Base-by-base conservation (phyloP, 208 protist species). In the Borovskyia barvae region DNA sequence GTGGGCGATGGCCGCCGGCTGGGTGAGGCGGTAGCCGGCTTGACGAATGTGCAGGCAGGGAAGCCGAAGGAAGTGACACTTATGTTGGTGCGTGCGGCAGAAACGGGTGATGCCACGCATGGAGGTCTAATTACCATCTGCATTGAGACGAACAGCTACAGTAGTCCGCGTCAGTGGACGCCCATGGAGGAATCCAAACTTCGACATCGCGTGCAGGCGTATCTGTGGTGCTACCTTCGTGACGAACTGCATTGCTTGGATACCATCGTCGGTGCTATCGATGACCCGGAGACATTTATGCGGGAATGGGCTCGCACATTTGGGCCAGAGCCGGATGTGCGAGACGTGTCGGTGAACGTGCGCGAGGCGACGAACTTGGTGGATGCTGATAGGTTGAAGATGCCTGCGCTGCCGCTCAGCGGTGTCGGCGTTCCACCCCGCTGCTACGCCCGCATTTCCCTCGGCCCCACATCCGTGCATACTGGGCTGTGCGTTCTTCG, bases 181-280 rank as follows among this genome's bases (percentile, higher is more conserved):
- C 55, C 65, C 4, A n/a, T 3, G 29, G 39, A 74, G 55, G 77
- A 87, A 61, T 61, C 68, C 37, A 25, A 50, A 22, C 48, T 79
- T 32, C 85, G 85, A 20, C 47, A 68, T 26, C 88, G 88, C 50
- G 71, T 94, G 43, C 63, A 63, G 60, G 76, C 77, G 50, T 92
- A 77, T 55, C 55, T 94, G 36, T 92, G 85, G 85, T 76, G 59
- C 53, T 79, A 89, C 67, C 71, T 87, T 30, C 82, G 85, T 30
- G 84, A 90, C 65, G 82, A 92, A 39, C 71, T 94, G 32, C 85
- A 94, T 55, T 72, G 78, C 22, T 57, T 94, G 3, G 84, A 94
- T 47, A 64, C 75, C 41, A 80, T 92, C 40, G 66, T 89, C 24
- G 56, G 63, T 33, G 66, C 66, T 53, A 71, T 87, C 39, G 71